Percentiles rank a stretch among this genome's conserved stretches.
Conservation (phyloP, 2,329 filamentous ascomycete genomes). For the Fusarium sp. region DNA sequence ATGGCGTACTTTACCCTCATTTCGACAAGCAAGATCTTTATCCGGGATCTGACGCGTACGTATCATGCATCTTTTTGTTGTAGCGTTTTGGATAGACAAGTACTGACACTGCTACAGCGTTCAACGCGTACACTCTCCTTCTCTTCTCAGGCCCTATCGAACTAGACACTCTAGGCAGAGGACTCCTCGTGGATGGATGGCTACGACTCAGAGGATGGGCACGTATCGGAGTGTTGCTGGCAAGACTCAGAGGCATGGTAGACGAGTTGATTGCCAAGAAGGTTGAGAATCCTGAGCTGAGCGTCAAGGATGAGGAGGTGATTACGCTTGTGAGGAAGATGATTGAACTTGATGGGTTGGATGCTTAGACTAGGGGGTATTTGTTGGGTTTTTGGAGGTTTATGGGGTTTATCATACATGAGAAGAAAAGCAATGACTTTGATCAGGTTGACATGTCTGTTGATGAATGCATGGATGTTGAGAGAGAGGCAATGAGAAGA, state of each 20-base stretch:
- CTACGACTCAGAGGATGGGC: slow-evolving; percentile 88
- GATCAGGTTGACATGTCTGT: neutral
- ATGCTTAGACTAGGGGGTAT: slow-evolving; percentile 57
- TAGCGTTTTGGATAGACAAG: neutral
- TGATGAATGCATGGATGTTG: neutral
- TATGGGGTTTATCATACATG: neutral
- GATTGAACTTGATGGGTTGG: slow-evolving; percentile 88
- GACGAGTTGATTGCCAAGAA: slow-evolving; percentile 83
- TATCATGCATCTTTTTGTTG: slow-evolving; percentile 38
- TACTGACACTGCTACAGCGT: slow-evolving; percentile 62
- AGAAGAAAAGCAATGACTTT: neutral
- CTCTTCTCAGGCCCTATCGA: slow-evolving; percentile 86
- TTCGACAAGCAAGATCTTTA: slow-evolving; percentile 88
- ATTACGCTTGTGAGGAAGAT: slow-evolving; percentile 79
- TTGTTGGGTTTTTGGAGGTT: neutral
- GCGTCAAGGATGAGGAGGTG: slow-evolving; percentile 68
- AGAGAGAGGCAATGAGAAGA: neutral
- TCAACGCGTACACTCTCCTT: slow-evolving; percentile 87
- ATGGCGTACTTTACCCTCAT: slow-evolving; percentile 93
- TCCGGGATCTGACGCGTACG: slow-evolving; percentile 87
- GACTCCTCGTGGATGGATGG: slow-evolving; percentile 92
- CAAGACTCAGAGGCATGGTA: slow-evolving; percentile 81
- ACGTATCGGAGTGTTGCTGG: slow-evolving; percentile 88
- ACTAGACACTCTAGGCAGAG: slow-evolving; percentile 85
- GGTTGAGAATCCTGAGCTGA: slow-evolving; percentile 74